Base-by-base conservation (phyloP, 768 basidiomycete species). In the Stropharia rugosoannulata region DNA sequence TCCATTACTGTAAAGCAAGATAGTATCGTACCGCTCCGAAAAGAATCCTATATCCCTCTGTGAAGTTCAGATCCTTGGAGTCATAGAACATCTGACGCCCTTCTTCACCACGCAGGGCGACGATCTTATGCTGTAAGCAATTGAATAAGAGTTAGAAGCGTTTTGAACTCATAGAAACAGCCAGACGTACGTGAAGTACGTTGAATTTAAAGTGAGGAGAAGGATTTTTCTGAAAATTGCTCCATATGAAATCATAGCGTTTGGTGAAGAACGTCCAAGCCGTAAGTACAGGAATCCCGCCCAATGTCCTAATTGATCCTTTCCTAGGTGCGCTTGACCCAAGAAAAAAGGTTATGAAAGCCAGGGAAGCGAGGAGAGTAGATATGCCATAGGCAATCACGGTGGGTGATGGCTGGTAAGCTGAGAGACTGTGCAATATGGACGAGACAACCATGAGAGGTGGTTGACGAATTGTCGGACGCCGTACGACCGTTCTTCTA, bases 201-300 rank as follows among this genome's bases (percentile, higher is more conserved):
- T 62, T 58, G 49, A 72, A 72, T 16, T 62, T 65, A 49, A 72
- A 72, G 19, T 66, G 61, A 12, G 64, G 63, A 7, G 60, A 51
- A 5, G 62, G 49, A 6, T 62, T 64, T 11, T 58, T 59, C 47
- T 51, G 52, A 54, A 73, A 71, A 47, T 68, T 65, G 2, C 55
- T 47, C 60, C 63, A 56, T 13, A 73, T 48, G 41, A 71, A 72
- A 50, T 73, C 70, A 43, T 68, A 68, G 8, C 70, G 60, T 41
- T 63, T 66, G n/a, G 66, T 60, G 50, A 73, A 73, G 59, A 73
- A 73, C 4, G 65, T 56, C 68, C 69, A 72, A 9, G 70, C 66
- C 16, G 62, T 66, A 37, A 68, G 41, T 12, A 70, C 58, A 1
- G 69, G 66, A 18, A 69, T 51, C 10, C 70, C 70, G 2, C 67